These are phyloP conservation scores for Dactylellina parvicollis DNA, from an alignment of 2,329 filamentous ascomycete species.

Conservation along the genomic window DNA sequence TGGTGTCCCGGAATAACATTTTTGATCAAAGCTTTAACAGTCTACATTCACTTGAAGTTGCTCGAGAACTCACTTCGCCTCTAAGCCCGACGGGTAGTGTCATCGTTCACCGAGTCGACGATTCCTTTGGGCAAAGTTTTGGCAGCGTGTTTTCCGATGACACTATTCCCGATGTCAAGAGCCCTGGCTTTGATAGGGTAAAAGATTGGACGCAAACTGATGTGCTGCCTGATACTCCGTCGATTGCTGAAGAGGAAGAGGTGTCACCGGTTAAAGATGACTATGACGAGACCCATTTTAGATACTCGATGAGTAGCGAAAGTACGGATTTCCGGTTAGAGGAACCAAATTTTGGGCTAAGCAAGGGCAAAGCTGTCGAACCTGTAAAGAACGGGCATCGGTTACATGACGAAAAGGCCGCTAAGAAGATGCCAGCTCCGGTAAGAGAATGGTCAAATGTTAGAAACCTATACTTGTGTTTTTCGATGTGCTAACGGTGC, in stretches of 20 bases:
- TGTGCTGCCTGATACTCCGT: background rate
- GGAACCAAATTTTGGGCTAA: constrained; percentile 5
- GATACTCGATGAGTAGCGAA: constrained; percentile 20
- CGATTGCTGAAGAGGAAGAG: constrained; percentile 26
- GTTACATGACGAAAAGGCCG: background rate
- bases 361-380: background rate
- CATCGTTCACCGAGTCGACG: constrained; percentile 21
- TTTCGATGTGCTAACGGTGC: background rate
- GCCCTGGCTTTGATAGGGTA: constrained; percentile 3
- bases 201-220: constrained; percentile 13
- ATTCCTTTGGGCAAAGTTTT: constrained; percentile 40
- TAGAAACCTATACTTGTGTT: too few relatives aligned
- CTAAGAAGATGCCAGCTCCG: constrained; percentile 9
- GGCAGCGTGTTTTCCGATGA: constrained; percentile 29
- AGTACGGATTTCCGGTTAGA: background rate
- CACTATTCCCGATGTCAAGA: constrained; percentile 23
- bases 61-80: constrained; percentile 22
- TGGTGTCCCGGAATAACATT: background rate
- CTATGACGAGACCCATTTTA: constrained; percentile 19
- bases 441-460: constrained; percentile 2
- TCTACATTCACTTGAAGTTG: constrained; percentile 28
- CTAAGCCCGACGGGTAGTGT: constrained; percentile 45
- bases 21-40: constrained; percentile 34
- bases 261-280: constrained; percentile 47
- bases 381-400: constrained; percentile 1